Evolutionary conservation across 306 rosid species (phyloP).

Genomic region (Styphnolobium japonicum): DNA sequence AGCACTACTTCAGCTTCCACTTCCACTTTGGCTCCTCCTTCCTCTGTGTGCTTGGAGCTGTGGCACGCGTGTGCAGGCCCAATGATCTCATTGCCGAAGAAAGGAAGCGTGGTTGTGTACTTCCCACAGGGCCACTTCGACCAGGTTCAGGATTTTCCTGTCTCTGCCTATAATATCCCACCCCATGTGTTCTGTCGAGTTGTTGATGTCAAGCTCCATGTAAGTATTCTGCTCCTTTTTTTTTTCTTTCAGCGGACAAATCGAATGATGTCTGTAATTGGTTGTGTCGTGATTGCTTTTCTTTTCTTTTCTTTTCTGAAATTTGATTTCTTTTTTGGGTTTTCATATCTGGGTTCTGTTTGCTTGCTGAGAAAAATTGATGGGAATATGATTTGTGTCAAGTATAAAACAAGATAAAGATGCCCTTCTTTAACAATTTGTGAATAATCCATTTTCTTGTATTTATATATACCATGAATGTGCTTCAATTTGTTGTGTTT

Average conservation of each 20-base stretch:
- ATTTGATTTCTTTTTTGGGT: background rate
- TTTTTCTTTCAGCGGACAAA: background rate
- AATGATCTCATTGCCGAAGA: slow-evolving; percentile 76
- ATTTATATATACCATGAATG: background rate
- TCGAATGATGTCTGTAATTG: slow-evolving; percentile 22
- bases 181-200: slow-evolving; percentile 84
- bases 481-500: background rate
- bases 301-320: background rate
- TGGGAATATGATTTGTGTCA: background rate
- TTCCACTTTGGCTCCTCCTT: slow-evolving; percentile 11
- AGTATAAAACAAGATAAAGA: background rate
- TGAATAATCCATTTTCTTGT: background rate
- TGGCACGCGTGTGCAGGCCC: slow-evolving; percentile 99
- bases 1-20: background rate
- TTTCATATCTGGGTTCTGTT: slow-evolving; percentile 6
- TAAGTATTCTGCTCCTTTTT: slow-evolving; percentile 11
- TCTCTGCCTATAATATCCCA: slow-evolving; percentile 54
- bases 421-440: background rate
- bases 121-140: slow-evolving; percentile 89
- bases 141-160: slow-evolving; percentile 52
- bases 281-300: background rate
- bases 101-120: slow-evolving; percentile 72
- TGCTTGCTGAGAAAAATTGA: slow-evolving; percentile 25
- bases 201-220: slow-evolving; percentile 81
- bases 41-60: slow-evolving; percentile 75